These are phyloP conservation scores for Globisporangium megalacanthum DNA, from an alignment of 352 stramenopile genomes.

Conservation along the genomic window DNA sequence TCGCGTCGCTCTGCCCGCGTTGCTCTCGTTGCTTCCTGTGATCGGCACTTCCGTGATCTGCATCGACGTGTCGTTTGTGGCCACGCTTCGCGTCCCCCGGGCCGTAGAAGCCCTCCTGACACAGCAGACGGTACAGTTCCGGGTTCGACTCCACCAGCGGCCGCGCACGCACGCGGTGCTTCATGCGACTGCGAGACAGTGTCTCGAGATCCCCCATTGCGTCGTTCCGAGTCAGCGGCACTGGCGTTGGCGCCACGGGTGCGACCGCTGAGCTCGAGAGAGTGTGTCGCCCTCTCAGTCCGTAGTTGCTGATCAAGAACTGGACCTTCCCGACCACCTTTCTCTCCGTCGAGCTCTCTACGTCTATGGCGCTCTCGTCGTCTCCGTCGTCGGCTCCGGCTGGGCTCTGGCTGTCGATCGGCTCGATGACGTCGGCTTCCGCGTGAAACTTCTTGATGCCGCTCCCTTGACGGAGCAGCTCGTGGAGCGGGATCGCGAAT, in stretches of 20 bases:
- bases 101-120: constrained; percentile 60
- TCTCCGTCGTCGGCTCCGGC: neutral
- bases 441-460: constrained; percentile 86
- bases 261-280: constrained; percentile 5
- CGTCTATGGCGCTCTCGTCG: constrained; percentile 6
- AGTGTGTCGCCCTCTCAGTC: constrained; percentile 40
- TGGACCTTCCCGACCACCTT: constrained; percentile 66
- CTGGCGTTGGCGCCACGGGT: constrained; percentile 5
- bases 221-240: neutral
- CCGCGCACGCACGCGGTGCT: constrained; percentile 68
- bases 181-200: constrained; percentile 16
- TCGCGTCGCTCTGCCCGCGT: constrained; percentile 29
- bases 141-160: constrained; percentile 68
- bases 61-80: neutral
- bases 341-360: neutral
- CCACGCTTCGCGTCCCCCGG: neutral
- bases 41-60: constrained; percentile 3
- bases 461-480: constrained; percentile 87
- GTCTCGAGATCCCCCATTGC: neutral
- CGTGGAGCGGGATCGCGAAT: constrained; percentile 76
- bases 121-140: constrained; percentile 60
- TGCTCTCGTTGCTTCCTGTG: constrained; percentile 17
- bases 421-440: constrained; percentile 56
- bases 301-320: constrained; percentile 87
- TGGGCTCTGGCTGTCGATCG: constrained; percentile 14